These are phyloP conservation scores for Perkinsus olseni DNA, from an alignment of 169 alveolate species.

Conservation along the genomic window DNA sequence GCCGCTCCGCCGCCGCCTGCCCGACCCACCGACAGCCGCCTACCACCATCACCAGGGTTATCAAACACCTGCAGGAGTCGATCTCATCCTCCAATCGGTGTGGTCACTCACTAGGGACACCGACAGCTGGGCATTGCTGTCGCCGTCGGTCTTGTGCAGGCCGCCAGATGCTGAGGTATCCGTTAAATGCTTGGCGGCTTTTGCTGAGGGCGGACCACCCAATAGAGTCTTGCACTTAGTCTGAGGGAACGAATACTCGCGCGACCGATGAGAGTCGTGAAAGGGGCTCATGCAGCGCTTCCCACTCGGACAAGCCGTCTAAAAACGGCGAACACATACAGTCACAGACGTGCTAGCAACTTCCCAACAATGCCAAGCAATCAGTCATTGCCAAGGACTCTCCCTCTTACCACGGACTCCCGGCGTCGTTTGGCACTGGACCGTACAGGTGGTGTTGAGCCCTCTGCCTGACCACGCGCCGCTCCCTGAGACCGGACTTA, in stretches of 20 bases:
- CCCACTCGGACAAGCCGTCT: too few relatives aligned
- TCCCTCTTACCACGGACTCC: background rate
- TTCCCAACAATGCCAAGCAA: too few relatives aligned
- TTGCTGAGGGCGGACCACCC: background rate
- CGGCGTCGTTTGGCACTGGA: background rate
- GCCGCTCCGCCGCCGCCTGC: background rate
- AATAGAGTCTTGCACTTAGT: background rate
- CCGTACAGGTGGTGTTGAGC: background rate
- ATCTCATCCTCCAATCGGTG: background rate
- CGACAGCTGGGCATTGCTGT: too few relatives aligned
- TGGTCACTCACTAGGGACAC: too few relatives aligned
- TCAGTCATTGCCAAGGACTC: background rate
- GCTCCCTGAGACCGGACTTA: too few relatives aligned
- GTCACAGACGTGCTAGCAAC: too few relatives aligned
- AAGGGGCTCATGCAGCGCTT: too few relatives aligned
- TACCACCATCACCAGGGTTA: background rate
- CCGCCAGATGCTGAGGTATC: background rate
- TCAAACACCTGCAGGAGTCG: background rate
- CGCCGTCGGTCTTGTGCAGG: too few relatives aligned
- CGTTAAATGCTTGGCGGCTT: background rate
- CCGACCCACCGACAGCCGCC: background rate
- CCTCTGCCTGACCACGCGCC: background rate
- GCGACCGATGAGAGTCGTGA: too few relatives aligned
- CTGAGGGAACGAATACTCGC: too few relatives aligned
- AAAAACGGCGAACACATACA: too few relatives aligned